Conservation (phyloP, 306 rosid species). For the Trichosanthes cucumerina region DNA sequence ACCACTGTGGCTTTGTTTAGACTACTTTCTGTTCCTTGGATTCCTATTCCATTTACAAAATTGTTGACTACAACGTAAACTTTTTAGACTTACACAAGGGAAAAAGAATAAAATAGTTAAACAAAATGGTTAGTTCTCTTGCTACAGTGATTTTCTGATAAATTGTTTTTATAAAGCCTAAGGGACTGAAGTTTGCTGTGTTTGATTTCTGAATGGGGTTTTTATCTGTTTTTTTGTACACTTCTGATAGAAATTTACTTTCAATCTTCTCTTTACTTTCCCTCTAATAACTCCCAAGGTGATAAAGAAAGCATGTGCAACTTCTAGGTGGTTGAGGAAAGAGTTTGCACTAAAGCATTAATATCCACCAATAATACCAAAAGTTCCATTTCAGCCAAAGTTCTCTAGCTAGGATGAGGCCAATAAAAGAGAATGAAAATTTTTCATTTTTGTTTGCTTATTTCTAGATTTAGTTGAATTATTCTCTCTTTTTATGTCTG, state of each 20-base stretch:
- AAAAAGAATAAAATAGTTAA: neutral
- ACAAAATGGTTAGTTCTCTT: neutral
- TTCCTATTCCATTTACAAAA: neutral
- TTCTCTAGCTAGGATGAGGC: neutral
- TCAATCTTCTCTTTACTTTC: neutral
- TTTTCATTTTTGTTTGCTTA: neutral
- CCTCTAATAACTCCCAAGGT: neutral
- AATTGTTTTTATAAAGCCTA: neutral
- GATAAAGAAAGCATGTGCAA: neutral
- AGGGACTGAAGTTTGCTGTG: neutral
- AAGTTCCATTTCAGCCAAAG: neutral
- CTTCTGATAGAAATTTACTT: neutral
- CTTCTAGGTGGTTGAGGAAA: neutral
- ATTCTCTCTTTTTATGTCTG: neutral
- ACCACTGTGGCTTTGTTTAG: neutral
- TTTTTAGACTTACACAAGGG: neutral
- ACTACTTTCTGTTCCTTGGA: neutral
- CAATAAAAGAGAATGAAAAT: neutral
- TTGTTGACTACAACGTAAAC: neutral
- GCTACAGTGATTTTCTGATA: neutral
- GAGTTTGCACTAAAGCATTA: neutral
- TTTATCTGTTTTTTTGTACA: neutral
- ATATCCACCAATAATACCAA: neutral
- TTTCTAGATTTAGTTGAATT: neutral
- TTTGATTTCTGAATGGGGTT: neutral